A percentile compares a stretch with the other conserved stretches of the same genome.
Conservation (phyloP, 176 grass and related monocot species). For the Neostapfia colusana region DNA sequence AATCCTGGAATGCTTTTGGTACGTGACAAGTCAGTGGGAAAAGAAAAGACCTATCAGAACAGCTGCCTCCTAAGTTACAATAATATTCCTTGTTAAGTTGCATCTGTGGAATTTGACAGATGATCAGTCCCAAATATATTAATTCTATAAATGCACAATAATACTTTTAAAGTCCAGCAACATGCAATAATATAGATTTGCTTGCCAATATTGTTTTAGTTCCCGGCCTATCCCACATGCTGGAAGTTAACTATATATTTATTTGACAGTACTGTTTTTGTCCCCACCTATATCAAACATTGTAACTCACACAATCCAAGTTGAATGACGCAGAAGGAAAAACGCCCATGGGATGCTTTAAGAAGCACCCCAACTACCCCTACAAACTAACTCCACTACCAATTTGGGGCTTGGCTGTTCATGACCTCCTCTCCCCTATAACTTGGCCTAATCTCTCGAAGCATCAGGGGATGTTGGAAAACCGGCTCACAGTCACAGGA, state of each 20-base stretch:
- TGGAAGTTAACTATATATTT: background rate
- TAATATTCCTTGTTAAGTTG: background rate
- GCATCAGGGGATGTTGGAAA: too few species aligned
- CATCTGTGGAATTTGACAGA: too few species aligned
- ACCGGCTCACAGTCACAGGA: too few species aligned
- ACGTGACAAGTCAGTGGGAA: slow-evolving; percentile 34
- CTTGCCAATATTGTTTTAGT: background rate
- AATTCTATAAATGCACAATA: background rate
- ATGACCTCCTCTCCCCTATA: background rate
- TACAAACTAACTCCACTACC: background rate
- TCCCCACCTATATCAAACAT: background rate
- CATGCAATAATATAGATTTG: background rate
- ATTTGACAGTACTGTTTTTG: background rate
- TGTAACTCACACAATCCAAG: background rate
- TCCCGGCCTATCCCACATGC: background rate
- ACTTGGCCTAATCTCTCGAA: background rate
- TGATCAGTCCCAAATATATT: background rate
- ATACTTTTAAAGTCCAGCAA: background rate
- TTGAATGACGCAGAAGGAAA: background rate
- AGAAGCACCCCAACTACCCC: background rate
- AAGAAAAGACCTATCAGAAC: background rate
- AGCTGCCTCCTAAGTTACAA: background rate
- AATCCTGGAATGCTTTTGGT: slow-evolving; percentile 43
- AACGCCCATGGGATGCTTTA: background rate
- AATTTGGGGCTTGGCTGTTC: background rate